Base-by-base conservation (phyloP, 2,329 filamentous ascomycete species). In the Elsinoe batatas region DNA sequence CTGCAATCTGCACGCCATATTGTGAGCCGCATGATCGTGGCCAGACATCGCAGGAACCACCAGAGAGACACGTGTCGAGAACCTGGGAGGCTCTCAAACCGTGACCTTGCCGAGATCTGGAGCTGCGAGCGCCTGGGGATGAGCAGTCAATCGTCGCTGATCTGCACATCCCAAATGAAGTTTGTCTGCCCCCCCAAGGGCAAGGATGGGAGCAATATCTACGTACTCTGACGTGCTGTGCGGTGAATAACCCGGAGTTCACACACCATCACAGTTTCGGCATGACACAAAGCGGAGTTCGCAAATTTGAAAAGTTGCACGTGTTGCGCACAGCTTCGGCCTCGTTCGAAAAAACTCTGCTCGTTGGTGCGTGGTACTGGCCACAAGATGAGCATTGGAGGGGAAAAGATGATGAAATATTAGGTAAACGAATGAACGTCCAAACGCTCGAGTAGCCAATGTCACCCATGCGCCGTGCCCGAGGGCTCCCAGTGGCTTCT, bases 361-460 rank as follows among this genome's bases (percentile, higher is more conserved):
- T 51, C 17, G 33, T 51, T 36, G 47, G 11, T 12, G 33, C 26
- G 35, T 18, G 18, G 22, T 15, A 36, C 11, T 30, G 26, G 26
- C 26, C 26, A 3, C 5, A 22, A 22, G 26, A 32, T 51, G 47
- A 44, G 40, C 18, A 30, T 51, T 36, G 11, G 33, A 12, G 11
- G 47, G 32, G 47, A 18, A 37, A 38, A 38, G 18, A 51, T 51
- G 47, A 51, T 51, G 47, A 51, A 51, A 51, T 51, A 51, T 51
- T 51, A 51, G 47, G 47, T 51, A 51, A 51, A 33, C 20, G 17
- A 51, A 51, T 37, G 17, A 18, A 17, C 47, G 7, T 51, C 2
- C 15, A 20, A 51, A 51, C 35, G 35, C 33, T 38, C 47, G 35
- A 35, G 47, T 33, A 26, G 26, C n/a, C 47, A 51, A 35, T 51